Evolutionary conservation across 805 yeast species (phyloP), one percentile per base, ranked within the genome.

Genomic region (Lipomyces yamadae): DNA sequence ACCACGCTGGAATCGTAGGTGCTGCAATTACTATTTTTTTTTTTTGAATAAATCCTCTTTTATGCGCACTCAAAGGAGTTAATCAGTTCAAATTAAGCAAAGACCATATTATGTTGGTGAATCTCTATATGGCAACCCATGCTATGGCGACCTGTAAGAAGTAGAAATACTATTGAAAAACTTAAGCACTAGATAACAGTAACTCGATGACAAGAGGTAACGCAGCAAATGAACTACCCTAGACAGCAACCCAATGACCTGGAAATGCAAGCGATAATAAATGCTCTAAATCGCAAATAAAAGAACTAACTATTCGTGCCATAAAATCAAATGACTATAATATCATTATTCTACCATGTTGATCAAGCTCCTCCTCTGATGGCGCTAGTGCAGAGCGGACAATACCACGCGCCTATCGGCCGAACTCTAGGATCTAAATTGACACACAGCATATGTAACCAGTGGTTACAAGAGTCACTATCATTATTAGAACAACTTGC

Each of bases 371-470:
- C 18, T 5, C 18, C 18, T 15, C 13, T 13, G 6, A 52, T 59
- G 29, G 32, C 62, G 50, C 56, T 64, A 3, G 69, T 53, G 56
- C 70, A 67, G 33, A 58, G 56, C 10, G 70, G 65, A 54, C 70
- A 67, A 29, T 55, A 59, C 70, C 70, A 67, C 15, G 61, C 33
- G 6, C 66, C 64, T 10, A 30, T 11, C 7, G 62, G 18, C 15
- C 37, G 66, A 4, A 35, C 15, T 13, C 11, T 18, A 2, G 66
- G 62, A 35, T 58, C 63, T 7, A 67, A 39, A 8, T 58, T 60
- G 11, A 65, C 57, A 48, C 70, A 67, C 29, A 33, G 24, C 66
- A 65, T 67, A 35, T 67, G 70, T 7, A 65, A 45, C 69, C 69
- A 67, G 60, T 61, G 50, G 32, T 58, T 56, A 34, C 70, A 67